These are phyloP conservation scores for Tetradesmus lagerheimii DNA, from an alignment of 139 green algal species.

Conservation along the genomic window DNA sequence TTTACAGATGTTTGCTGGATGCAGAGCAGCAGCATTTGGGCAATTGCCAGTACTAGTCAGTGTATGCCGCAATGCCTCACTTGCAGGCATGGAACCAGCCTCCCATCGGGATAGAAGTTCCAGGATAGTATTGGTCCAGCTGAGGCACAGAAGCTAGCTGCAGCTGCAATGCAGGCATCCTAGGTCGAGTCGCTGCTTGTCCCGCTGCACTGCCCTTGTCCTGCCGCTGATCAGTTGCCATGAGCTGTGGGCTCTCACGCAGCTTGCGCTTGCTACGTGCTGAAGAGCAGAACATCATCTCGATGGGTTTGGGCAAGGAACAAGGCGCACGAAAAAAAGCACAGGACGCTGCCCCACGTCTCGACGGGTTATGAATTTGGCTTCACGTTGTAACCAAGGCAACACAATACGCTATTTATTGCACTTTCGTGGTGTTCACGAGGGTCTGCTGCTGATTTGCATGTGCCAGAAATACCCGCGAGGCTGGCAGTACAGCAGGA, in stretches of 20 bases:
- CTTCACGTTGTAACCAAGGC: background rate
- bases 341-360: background rate
- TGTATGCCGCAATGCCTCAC: background rate
- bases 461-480: background rate
- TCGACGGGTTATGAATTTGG: background rate
- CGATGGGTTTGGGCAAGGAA: background rate
- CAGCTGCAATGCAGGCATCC: background rate
- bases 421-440: background rate
- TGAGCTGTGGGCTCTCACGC: background rate
- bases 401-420: background rate
- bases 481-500: background rate
- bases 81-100: constrained; percentile 39
- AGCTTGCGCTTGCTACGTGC: background rate
- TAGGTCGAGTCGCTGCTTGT: background rate
- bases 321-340: background rate
- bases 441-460: no score
- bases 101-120: background rate
- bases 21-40: background rate
- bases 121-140: constrained; percentile 1
- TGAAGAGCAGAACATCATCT: background rate
- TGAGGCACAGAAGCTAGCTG: background rate
- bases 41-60: background rate
- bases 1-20: background rate
- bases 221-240: background rate
- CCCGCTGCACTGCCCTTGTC: background rate